Conservation (phyloP, 768 basidiomycete species). For the Russula sp. region DNA sequence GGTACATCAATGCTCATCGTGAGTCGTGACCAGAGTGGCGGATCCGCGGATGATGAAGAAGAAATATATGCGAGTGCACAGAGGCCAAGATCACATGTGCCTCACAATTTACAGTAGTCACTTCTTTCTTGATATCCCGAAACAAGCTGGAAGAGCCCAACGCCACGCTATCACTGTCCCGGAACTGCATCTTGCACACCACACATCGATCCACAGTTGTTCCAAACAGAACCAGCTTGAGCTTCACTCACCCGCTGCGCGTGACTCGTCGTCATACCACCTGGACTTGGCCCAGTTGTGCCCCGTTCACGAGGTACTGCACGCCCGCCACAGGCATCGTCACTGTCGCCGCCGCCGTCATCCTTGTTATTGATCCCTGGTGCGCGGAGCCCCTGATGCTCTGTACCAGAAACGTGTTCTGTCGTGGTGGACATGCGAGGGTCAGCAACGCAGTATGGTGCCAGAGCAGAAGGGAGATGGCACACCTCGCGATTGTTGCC, state of each 20-base stretch:
- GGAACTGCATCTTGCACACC: conserved; percentile 28
- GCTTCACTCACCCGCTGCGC: conserved; percentile 29
- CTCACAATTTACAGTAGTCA: too few relatives aligned
- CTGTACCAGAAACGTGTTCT: conserved; percentile 20
- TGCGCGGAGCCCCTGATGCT: conserved; percentile 9
- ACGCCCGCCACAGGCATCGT: not conserved
- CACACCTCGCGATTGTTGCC: conserved; percentile 24
- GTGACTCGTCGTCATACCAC: conserved; percentile 28
- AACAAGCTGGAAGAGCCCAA: too few relatives aligned
- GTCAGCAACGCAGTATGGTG: conserved; percentile 12
- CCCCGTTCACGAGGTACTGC: conserved; percentile 18
- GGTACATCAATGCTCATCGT: too few relatives aligned
- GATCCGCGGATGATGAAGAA: too few relatives aligned
- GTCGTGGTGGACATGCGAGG: conserved; percentile 6
- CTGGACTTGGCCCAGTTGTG: conserved; percentile 26
- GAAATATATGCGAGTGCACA: too few relatives aligned
- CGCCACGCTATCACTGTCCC: conserved; percentile 23
- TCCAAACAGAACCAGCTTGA: conserved; percentile 29
- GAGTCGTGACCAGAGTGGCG: too few relatives aligned
- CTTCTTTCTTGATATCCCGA: too few relatives aligned
- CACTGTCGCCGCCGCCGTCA: not conserved
- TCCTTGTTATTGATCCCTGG: not conserved
- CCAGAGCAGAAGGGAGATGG: conserved; percentile 20
- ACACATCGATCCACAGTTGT: conserved; percentile 28
- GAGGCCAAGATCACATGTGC: too few relatives aligned